phyloP scores from a whole-genome alignment of 208 protist genomes.

The Porcisia hertigi region DNA sequence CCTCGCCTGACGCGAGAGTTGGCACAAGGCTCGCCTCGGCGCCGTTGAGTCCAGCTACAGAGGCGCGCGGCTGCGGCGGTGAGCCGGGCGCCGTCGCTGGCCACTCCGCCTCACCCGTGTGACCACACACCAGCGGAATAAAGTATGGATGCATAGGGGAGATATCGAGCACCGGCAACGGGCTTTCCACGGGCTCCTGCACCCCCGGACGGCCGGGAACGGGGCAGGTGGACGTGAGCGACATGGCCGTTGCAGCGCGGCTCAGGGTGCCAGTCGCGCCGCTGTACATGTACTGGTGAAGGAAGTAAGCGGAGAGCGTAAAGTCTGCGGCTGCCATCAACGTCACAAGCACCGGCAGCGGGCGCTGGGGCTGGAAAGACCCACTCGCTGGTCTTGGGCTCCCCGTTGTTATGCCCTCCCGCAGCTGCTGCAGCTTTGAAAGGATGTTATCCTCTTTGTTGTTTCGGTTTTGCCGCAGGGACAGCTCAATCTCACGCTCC shows the following conservation, averaged over 20 bases:
- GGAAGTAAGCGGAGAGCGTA: slow-evolving; percentile 65
- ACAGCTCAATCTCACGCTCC: slow-evolving; percentile 50
- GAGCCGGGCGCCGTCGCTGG: slow-evolving; percentile 8
- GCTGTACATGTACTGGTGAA: slow-evolving; percentile 71
- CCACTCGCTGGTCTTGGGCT: not conserved
- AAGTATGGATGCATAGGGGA: slow-evolving; percentile 59
- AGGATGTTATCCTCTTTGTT: slow-evolving; percentile 47
- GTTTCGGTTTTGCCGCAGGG: slow-evolving; percentile 46
- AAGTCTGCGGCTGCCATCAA: slow-evolving; percentile 61
- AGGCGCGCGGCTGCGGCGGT: slow-evolving; percentile 7
- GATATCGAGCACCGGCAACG: slow-evolving; percentile 63
- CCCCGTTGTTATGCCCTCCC: slow-evolving; percentile 21
- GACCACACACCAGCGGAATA: slow-evolving; percentile 41
- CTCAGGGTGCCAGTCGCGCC: slow-evolving; percentile 34
- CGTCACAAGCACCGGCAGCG: slow-evolving; percentile 53
- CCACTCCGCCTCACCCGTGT: slow-evolving; percentile 21
- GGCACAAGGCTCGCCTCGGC: not conserved
- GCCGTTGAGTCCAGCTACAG: not conserved
- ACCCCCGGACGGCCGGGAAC: slow-evolving; percentile 25
- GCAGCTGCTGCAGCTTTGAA: slow-evolving; percentile 40
- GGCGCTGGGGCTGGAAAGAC: slow-evolving; percentile 10
- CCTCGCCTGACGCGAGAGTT: slow-evolving; percentile 15
- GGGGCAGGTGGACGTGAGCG: slow-evolving; percentile 23
- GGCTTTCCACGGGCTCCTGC: slow-evolving; percentile 22
- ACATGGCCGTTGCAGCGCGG: slow-evolving; percentile 17